Percentiles rank a stretch among this genome's conserved stretches.
Conservation (phyloP, 257 asterid species). For the Gardenia jasminoides region DNA sequence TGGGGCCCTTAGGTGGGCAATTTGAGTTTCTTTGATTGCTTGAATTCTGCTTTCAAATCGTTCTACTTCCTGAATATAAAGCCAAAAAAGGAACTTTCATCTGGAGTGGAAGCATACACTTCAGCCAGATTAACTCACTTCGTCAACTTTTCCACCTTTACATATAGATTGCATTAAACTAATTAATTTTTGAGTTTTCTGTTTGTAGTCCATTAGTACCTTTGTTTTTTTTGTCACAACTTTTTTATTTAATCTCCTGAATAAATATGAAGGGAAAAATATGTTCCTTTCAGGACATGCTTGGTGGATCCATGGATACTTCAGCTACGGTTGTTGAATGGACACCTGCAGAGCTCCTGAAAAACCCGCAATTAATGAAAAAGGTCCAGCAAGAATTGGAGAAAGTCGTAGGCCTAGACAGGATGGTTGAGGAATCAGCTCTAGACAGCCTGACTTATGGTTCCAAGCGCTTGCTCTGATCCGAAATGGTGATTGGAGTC, state of each 20-base stretch:
- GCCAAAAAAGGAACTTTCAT: too few species aligned
- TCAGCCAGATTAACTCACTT: too few species aligned
- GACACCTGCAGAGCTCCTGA: slow-evolving; percentile 45
- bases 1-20: too few species aligned
- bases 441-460: slow-evolving; percentile 38
- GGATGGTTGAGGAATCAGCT: slow-evolving; percentile 54
- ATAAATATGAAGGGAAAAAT: background rate
- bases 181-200: background rate
- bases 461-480: too few species aligned
- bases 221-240: background rate
- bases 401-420: slow-evolving; percentile 39
- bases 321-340: slow-evolving; percentile 48
- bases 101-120: too few species aligned
- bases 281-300: slow-evolving; percentile 43
- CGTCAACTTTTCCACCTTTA: too few species aligned
- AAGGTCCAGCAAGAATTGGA: slow-evolving; percentile 47
- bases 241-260: background rate
- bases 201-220: background rate
- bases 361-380: slow-evolving; percentile 36
- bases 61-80: too few species aligned
- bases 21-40: too few species aligned
- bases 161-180: too few species aligned
- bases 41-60: too few species aligned
- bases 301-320: slow-evolving; percentile 49
- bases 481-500: too few species aligned